A percentile compares a stretch with the other conserved stretches of the same genome.
Evolutionary conservation across 306 rosid genomes (phyloP).

Genomic region (Castanea crenata): DNA sequence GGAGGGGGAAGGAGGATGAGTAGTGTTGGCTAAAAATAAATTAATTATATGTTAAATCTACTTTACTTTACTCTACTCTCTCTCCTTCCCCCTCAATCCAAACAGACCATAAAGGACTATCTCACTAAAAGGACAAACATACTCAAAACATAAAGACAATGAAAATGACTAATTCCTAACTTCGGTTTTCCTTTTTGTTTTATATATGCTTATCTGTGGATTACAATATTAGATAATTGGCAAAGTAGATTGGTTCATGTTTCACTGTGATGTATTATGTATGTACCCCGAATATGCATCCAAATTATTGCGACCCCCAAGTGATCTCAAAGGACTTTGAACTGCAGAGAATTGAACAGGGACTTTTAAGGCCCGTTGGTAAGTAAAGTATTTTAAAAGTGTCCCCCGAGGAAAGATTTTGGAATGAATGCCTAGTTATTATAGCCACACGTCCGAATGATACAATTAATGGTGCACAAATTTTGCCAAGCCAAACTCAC

Average conservation of each 20-base stretch:
- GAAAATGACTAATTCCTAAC: slow-evolving; percentile 60
- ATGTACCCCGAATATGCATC: slow-evolving; percentile 30
- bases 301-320: slow-evolving; percentile 30
- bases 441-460: no score
- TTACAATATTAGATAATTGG: slow-evolving; percentile 1
- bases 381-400: slow-evolving; percentile 25
- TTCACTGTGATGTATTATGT: slow-evolving; percentile 18
- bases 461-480: not conserved
- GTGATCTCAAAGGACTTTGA: slow-evolving; percentile 25
- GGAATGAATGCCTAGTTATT: slow-evolving; percentile 10
- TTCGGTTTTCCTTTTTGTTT: slow-evolving; percentile 17
- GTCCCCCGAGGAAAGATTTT: slow-evolving; percentile 19
- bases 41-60: no score
- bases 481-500: slow-evolving; percentile 15
- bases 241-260: not conserved
- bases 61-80: no score
- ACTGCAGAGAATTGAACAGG: not conserved
- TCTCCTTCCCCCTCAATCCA: no score
- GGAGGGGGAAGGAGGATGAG: no score
- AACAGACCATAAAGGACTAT: not conserved
- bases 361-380: not conserved
- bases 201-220: slow-evolving; percentile 27
- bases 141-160: slow-evolving; percentile 4
- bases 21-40: no score
- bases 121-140: slow-evolving; percentile 27